Conservation (phyloP, 2,329 filamentous ascomycete species). For the Colletotrichum tanaceti region DNA sequence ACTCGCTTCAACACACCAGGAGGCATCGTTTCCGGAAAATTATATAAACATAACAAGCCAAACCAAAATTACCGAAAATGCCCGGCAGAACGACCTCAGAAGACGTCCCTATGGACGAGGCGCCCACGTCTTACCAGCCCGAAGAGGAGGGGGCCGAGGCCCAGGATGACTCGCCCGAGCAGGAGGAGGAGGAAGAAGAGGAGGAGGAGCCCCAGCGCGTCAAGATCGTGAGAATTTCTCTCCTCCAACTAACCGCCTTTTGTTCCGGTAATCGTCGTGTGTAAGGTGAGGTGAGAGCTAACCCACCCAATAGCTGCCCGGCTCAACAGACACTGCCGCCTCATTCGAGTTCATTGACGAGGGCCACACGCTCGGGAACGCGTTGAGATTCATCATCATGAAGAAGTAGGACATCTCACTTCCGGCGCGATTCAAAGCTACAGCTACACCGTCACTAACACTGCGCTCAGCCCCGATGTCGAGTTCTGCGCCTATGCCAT, state of each 20-base stretch:
- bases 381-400: constrained; percentile 94
- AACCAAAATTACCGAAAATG: constrained; percentile 47
- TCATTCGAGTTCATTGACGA: constrained; percentile 96
- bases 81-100: constrained; percentile 55
- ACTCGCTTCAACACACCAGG: neutral
- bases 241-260: neutral
- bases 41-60: constrained; percentile 12
- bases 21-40: neutral
- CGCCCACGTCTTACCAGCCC: constrained; percentile 52
- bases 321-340: constrained; percentile 86
- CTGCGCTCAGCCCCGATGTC: constrained; percentile 79
- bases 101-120: constrained; percentile 50
- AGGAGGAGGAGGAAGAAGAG: constrained; percentile 61
- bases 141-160: constrained; percentile 47
- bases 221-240: constrained; percentile 68
- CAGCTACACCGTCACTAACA: constrained; percentile 16
- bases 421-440: no score
- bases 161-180: constrained; percentile 52
- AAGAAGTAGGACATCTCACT: constrained; percentile 76
- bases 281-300: constrained; percentile 6
- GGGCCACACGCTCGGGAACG: constrained; percentile 95
- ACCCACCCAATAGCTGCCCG: constrained; percentile 74
- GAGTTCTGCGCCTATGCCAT: constrained; percentile 99
- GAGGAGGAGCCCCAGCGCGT: constrained; percentile 67
- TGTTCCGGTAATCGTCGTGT: neutral